phyloP scores from a whole-genome alignment of 352 stramenopile genomes.

The Thalassiosira livingstoniorum region DNA sequence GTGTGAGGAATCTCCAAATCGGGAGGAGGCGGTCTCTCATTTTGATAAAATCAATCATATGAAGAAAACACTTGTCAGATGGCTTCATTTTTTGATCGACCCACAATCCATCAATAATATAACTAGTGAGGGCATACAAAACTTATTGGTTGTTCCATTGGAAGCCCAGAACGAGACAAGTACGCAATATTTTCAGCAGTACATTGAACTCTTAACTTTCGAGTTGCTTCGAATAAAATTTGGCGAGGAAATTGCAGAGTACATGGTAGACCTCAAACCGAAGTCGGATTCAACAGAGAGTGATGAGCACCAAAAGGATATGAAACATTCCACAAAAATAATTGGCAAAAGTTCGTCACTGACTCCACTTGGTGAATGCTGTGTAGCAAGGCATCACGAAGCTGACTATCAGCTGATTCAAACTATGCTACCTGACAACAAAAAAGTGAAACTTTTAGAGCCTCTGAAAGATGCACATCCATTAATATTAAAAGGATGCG shows the following conservation, averaged over 20 bases:
- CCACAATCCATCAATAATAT: background rate
- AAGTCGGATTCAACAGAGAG: background rate
- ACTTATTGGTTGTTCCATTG: constrained; percentile 24
- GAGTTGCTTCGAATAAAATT: constrained; percentile 9
- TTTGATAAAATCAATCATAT: constrained; percentile 9
- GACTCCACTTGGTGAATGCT: constrained; percentile 32
- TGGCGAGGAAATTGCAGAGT: background rate
- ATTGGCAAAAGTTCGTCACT: background rate
- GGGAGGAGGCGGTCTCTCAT: constrained; percentile 3
- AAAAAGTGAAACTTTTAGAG: constrained; percentile 3
- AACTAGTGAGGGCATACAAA: background rate
- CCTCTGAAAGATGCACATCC: constrained; percentile 17
- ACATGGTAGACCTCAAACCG: background rate
- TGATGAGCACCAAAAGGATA: constrained; percentile 4
- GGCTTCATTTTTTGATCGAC: constrained; percentile 26
- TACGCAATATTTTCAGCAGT: constrained; percentile 2
- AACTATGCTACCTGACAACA: constrained; percentile 19
- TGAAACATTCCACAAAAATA: constrained; percentile 17
- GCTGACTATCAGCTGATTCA: constrained; percentile 41
- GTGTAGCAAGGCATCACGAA: constrained; percentile 23
- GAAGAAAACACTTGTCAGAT: constrained; percentile 1
- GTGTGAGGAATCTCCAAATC: constrained; percentile 26
- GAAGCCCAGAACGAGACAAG: background rate
- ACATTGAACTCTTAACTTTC: constrained; percentile 25
- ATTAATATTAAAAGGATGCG: background rate